Conservation (phyloP, 1,284 basidiomycete genomes). For the Boletus subluridellus region DNA sequence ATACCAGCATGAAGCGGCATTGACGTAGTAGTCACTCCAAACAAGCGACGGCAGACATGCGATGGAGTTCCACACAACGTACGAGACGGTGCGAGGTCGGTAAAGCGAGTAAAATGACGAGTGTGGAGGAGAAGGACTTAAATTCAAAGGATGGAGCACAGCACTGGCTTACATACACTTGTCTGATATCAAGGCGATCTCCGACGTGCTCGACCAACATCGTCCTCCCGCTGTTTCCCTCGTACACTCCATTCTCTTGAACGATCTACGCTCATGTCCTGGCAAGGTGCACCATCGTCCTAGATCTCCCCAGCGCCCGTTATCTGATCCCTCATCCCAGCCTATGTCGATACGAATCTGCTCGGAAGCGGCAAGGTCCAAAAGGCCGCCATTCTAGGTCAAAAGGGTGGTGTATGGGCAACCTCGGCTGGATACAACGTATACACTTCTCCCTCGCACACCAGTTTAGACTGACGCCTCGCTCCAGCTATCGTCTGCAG, state of each 20-base stretch:
- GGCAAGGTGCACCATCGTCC: constrained; percentile 24
- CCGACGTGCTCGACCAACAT: constrained; percentile 9
- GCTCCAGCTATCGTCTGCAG: constrained; percentile 64
- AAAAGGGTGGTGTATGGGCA: constrained; percentile 88
- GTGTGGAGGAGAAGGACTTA: not conserved
- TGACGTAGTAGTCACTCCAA: not conserved
- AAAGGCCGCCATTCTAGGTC: constrained; percentile 83
- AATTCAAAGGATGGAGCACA: not conserved
- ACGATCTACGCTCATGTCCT: constrained; percentile 27
- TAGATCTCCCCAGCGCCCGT: not conserved
- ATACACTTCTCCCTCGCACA: not conserved
- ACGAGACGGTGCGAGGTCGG: not conserved
- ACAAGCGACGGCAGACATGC: not conserved
- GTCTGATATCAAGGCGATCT: constrained; percentile 33
- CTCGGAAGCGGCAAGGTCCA: constrained; percentile 72
- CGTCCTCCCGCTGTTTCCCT: not conserved
- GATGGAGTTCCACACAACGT: not conserved
- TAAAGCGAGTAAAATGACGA: not conserved
- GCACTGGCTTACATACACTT: constrained; percentile 30
- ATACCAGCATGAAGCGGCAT: not conserved
- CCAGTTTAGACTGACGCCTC: not conserved
- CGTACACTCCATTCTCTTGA: not conserved
- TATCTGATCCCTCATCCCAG: constrained; percentile 39
- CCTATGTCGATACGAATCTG: constrained; percentile 86
- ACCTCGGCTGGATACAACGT: constrained; percentile 58